phyloP scores from a whole-genome alignment of 2,329 filamentous ascomycete genomes.

The Verticillium tricorpus region DNA sequence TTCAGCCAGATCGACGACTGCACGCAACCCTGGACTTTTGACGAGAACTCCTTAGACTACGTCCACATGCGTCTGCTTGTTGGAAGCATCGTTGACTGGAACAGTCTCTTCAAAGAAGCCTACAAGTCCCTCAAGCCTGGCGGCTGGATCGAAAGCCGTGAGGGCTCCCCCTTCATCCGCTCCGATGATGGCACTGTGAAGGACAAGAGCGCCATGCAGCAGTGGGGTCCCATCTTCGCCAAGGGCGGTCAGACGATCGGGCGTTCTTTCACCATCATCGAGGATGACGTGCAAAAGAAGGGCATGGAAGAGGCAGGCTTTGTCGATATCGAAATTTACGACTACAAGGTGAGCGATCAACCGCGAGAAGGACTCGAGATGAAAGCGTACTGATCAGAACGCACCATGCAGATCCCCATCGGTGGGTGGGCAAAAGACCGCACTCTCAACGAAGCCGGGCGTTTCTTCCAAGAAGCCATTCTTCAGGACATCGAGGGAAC shows the following conservation, averaged over 20 bases:
- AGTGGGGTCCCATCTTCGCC: constrained; percentile 28
- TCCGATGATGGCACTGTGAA: constrained; percentile 24
- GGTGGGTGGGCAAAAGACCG: constrained; percentile 36
- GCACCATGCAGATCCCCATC: constrained; percentile 18
- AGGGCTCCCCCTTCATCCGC: constrained; percentile 21
- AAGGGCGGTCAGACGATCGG: constrained; percentile 27
- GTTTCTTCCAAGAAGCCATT: constrained; percentile 23
- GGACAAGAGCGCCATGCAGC: constrained; percentile 21
- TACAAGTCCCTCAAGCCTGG: constrained; percentile 46
- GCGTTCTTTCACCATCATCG: constrained; percentile 23
- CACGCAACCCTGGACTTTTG: constrained; percentile 44
- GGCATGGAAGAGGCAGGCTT: constrained; percentile 24
- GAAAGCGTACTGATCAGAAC: background rate
- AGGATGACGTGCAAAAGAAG: constrained; percentile 23
- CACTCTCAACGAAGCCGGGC: constrained; percentile 29
- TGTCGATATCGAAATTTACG: constrained; percentile 15
- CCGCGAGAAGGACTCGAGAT: background rate
- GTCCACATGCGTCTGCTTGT: constrained; percentile 52
- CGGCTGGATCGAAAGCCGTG: constrained; percentile 34
- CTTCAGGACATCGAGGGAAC: constrained; percentile 27
- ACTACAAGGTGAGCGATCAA: constrained; percentile 12
- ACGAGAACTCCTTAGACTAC: constrained; percentile 47
- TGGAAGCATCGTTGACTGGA: constrained; percentile 49
- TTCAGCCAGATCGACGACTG: constrained; percentile 53
- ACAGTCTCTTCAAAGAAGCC: constrained; percentile 41